Percentiles rank a stretch among this genome's conserved stretches.
These are phyloP conservation scores for Zymoseptoria tritici DNA, from an alignment of 2,329 filamentous ascomycete species.

Conservation along the genomic window DNA sequence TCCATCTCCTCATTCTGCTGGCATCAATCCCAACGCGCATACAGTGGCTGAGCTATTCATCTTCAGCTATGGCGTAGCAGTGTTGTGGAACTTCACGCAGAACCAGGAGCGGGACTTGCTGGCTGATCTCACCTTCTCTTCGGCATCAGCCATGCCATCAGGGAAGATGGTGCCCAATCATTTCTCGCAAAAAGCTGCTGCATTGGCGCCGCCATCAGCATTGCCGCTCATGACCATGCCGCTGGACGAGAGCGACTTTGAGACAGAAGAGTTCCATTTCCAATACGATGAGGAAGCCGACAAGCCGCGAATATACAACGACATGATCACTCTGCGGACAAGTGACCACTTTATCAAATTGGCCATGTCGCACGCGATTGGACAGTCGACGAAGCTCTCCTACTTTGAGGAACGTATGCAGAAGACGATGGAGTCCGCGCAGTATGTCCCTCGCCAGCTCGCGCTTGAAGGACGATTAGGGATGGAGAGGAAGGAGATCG, in stretches of 20 bases:
- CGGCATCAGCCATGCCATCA: slow-evolving; percentile 16
- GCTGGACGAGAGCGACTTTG: slow-evolving; percentile 80
- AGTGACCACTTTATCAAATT: slow-evolving; percentile 99
- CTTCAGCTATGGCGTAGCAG: slow-evolving; percentile 92
- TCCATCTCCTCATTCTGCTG: slow-evolving; percentile 41
- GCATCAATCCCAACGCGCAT: slow-evolving; percentile 63
- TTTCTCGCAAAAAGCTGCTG: slow-evolving; percentile 21
- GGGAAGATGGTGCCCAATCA: slow-evolving; percentile 11
- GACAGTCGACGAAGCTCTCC: slow-evolving; percentile 91
- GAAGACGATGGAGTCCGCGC: slow-evolving; percentile 84
- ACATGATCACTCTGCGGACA: slow-evolving; percentile 95
- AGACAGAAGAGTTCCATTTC: slow-evolving; percentile 97
- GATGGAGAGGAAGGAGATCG: slow-evolving; percentile 85
- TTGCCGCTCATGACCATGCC: slow-evolving; percentile 68
- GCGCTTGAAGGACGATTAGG: slow-evolving; percentile 84
- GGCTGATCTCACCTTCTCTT: slow-evolving; percentile 83
- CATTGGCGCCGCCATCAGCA: slow-evolving; percentile 34
- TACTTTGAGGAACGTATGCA: slow-evolving; percentile 97
- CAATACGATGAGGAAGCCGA: slow-evolving; percentile 85
- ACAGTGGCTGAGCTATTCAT: slow-evolving; percentile 93
- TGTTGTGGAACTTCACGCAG: slow-evolving; percentile 98
- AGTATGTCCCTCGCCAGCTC: slow-evolving; percentile 81
- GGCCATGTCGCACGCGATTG: slow-evolving; percentile 93
- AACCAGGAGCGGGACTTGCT: slow-evolving; percentile 93
- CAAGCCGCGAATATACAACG: slow-evolving; percentile 89